Conservation (phyloP, 331 rosid species). For the Prunus yedoensis region DNA sequence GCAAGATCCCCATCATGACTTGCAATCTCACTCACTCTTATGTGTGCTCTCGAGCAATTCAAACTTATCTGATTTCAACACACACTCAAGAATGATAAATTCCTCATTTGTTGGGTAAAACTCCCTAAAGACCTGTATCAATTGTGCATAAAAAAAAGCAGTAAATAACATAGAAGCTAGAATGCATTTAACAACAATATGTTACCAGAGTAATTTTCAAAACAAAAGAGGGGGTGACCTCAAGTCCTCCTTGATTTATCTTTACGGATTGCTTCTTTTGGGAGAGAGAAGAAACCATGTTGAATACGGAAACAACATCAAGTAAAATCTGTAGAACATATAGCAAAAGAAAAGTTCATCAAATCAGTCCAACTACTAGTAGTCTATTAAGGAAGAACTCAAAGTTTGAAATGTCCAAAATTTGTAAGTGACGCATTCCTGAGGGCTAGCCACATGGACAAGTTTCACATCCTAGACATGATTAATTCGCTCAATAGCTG, state of each 20-base stretch:
- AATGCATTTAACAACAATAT: neutral
- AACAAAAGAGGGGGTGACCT: slow-evolving; percentile 41
- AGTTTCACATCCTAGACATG: neutral
- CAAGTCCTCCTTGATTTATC: slow-evolving; percentile 54
- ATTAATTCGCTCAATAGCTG: neutral
- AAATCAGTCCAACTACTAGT: neutral
- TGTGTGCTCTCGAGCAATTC: slow-evolving; percentile 49
- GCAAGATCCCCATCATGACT: slow-evolving; percentile 38
- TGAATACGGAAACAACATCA: slow-evolving; percentile 70
- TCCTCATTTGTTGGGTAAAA: slow-evolving; percentile 62
- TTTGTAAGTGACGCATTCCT: neutral
- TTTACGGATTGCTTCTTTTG: slow-evolving; percentile 60
- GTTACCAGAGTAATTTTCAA: slow-evolving; percentile 10
- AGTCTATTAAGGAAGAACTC: neutral
- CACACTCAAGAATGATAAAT: slow-evolving; percentile 53
- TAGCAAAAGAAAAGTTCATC: slow-evolving; percentile 17
- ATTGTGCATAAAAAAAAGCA: neutral
- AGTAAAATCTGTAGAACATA: slow-evolving; percentile 60
- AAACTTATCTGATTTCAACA: slow-evolving; percentile 72
- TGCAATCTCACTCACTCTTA: slow-evolving; percentile 31
- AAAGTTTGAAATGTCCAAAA: neutral
- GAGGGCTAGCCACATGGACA: neutral
- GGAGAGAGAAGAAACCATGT: slow-evolving; percentile 67
- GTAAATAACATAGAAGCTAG: neutral
- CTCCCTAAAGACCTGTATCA: slow-evolving; percentile 67